A percentile compares a stretch with the other conserved stretches of the same genome.
Evolutionary conservation across 768 basidiomycete species (phyloP).

Genomic region (Tulasnella sp.): DNA sequence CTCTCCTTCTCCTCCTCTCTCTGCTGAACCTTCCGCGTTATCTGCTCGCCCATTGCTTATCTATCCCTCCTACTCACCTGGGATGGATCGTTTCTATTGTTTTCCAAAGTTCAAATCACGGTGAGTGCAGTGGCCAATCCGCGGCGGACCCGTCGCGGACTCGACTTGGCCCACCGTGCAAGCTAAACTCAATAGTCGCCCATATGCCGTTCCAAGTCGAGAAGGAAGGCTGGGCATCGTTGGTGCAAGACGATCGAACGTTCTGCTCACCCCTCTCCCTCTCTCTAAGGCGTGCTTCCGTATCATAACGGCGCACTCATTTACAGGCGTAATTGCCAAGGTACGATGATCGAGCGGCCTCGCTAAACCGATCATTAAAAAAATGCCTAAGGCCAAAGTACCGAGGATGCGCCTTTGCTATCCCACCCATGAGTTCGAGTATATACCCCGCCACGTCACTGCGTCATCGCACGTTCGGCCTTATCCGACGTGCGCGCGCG

Average conservation of each 20-base stretch:
- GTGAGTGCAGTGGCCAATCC: neutral
- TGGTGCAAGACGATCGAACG: neutral
- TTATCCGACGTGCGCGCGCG: neutral
- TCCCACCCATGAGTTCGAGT: neutral
- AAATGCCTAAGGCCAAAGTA: slow-evolving; percentile 7
- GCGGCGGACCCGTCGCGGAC: neutral
- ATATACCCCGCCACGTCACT: neutral
- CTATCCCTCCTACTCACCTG: neutral
- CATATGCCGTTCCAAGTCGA: neutral
- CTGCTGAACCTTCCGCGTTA: neutral
- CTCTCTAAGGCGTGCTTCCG: neutral
- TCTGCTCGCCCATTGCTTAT: neutral
- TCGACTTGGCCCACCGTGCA: neutral
- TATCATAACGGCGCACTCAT: neutral
- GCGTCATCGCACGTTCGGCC: slow-evolving; percentile 8
- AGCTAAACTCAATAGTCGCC: neutral
- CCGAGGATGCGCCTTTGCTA: neutral
- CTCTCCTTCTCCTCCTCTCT: neutral
- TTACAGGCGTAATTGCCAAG: neutral
- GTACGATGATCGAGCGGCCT: neutral
- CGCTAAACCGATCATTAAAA: neutral
- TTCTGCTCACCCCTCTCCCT: neutral
- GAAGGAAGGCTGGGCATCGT: neutral
- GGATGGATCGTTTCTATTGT: neutral
- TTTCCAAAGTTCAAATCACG: neutral